These are phyloP conservation scores for Amborella trichopoda DNA, from an alignment of 164 flowering plant species.

Conservation along the genomic window DNA sequence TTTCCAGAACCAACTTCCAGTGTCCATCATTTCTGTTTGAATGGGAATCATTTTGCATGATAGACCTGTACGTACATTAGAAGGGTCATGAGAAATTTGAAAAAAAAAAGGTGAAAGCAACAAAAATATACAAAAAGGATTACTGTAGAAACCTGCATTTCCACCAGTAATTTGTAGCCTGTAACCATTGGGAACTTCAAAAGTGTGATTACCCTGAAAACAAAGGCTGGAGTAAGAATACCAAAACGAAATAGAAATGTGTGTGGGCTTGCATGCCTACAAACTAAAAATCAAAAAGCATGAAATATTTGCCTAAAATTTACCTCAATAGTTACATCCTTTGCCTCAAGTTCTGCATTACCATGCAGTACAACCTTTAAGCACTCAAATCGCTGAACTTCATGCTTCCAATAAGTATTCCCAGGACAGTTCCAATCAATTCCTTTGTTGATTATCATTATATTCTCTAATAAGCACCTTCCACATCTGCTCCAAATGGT, in stretches of 20 bases:
- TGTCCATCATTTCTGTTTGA: slow-evolving; percentile 35
- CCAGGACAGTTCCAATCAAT: slow-evolving; percentile 63
- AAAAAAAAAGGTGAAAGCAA: not conserved
- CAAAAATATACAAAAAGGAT: not conserved
- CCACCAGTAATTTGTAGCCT: slow-evolving; percentile 55
- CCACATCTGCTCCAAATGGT: slow-evolving; percentile 60
- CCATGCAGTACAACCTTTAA: slow-evolving; percentile 74
- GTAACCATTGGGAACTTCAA: slow-evolving; percentile 85
- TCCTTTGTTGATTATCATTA: slow-evolving; percentile 64
- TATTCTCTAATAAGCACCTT: slow-evolving; percentile 66
- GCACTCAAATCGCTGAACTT: slow-evolving; percentile 56
- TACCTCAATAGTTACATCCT: slow-evolving; percentile 33
- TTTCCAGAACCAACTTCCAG: slow-evolving; percentile 91
- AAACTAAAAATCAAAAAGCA: no score
- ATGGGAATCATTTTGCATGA: slow-evolving; percentile 36
- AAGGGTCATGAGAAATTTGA: not conserved
- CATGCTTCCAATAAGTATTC: slow-evolving; percentile 84
- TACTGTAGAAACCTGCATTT: slow-evolving; percentile 40
- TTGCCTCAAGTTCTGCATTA: slow-evolving; percentile 97
- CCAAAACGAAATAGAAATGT: no score
- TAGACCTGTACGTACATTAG: slow-evolving; percentile 35
- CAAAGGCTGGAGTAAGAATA: not conserved
- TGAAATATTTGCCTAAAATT: no score
- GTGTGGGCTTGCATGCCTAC: no score
- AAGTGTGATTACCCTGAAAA: slow-evolving; percentile 74